These are phyloP conservation scores for Kazachstania taianensis DNA, from an alignment of 805 yeast species.

Conservation along the genomic window DNA sequence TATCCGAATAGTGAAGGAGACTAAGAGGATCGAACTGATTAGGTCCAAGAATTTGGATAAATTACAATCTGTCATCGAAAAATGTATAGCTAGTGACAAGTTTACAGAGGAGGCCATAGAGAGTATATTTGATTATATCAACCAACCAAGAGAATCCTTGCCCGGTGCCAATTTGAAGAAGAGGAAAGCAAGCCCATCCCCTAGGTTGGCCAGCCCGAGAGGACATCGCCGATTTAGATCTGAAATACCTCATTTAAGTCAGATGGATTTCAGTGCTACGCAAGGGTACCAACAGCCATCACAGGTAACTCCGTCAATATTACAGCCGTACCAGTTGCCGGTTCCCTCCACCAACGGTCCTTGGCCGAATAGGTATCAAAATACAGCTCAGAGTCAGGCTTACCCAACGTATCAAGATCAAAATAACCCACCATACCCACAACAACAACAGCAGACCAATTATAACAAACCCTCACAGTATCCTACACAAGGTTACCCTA, in stretches of 20 bases:
- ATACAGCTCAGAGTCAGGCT: too few species aligned
- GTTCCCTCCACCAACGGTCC: background rate
- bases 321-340: conserved; percentile 4
- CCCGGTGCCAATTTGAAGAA: conserved; percentile 2
- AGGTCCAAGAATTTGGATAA: conserved; percentile 15
- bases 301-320: conserved; percentile 1
- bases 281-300: conserved; percentile 1
- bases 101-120: conserved; percentile 11
- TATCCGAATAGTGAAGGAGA: conserved; percentile 13
- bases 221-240: conserved; percentile 11
- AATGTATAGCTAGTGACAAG: conserved; percentile 12
- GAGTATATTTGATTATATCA: conserved; percentile 9
- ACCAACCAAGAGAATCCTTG: background rate
- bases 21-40: conserved; percentile 14
- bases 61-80: conserved; percentile 13
- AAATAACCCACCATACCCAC: too few species aligned
- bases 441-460: background rate
- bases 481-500: background rate
- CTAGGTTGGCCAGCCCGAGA: conserved; percentile 10
- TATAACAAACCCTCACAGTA: background rate
- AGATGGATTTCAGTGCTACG: conserved; percentile 1
- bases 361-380: background rate
- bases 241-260: conserved; percentile 9
- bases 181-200: conserved; percentile 4
- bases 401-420: background rate